Percentiles rank a stretch among this genome's conserved stretches.
Conservation (phyloP, 371 early-diverging fungal species). For the Mycotypha africana region DNA sequence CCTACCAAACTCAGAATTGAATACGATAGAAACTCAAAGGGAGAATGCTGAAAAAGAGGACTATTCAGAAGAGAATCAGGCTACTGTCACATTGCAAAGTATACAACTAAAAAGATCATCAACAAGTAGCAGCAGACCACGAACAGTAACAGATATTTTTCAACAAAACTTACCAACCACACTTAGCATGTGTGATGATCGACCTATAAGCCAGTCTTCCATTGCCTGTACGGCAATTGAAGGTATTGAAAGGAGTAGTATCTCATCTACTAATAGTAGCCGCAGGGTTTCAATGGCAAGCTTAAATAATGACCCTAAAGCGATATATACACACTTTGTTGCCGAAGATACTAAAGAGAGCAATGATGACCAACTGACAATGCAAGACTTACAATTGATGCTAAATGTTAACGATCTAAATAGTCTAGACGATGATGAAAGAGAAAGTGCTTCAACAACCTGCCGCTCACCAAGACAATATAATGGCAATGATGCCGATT, state of each 20-base stretch:
- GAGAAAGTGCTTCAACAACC: neutral
- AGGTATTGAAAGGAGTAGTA: neutral
- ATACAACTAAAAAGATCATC: too few species aligned
- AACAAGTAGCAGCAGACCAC: neutral
- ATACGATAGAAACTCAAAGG: neutral
- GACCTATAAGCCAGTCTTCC: too few species aligned
- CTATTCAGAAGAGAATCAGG: slow-evolving; percentile 28
- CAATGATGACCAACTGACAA: too few species aligned
- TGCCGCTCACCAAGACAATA: too few species aligned
- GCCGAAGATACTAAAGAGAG: too few species aligned
- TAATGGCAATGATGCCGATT: slow-evolving; percentile 6
- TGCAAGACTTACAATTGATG: neutral
- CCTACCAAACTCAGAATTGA: too few species aligned
- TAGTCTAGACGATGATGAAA: neutral
- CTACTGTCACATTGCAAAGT: slow-evolving; percentile 19
- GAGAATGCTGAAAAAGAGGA: neutral
- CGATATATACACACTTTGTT: too few species aligned
- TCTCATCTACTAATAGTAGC: neutral
- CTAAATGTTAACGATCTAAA: slow-evolving; percentile 1
- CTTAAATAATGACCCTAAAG: neutral
- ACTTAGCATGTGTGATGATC: too few species aligned
- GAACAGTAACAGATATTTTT: slow-evolving; percentile 5
- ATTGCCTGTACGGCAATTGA: too few species aligned
- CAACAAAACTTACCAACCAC: too few species aligned
- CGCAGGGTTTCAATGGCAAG: neutral